Conservation (phyloP, 805 yeast genomes). For the Metschnikowia chrysomelidarum region DNA sequence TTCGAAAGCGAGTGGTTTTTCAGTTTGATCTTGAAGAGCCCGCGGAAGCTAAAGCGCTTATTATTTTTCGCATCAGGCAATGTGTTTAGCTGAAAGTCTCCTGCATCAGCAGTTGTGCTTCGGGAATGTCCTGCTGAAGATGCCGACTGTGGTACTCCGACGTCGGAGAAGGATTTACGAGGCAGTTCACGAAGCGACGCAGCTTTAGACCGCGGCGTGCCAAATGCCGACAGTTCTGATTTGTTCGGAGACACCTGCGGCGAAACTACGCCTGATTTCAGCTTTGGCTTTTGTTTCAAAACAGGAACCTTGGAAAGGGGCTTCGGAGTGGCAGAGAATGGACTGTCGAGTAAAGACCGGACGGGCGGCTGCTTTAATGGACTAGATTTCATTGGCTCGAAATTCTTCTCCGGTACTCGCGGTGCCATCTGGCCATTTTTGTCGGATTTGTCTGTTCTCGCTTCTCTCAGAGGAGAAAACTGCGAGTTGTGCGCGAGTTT, state of each 20-base stretch:
- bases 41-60: conserved; percentile 38
- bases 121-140: conserved; percentile 1
- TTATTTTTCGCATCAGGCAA: conserved; percentile 12
- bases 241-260: conserved; percentile 4
- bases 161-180: conserved; percentile 4
- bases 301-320: background rate
- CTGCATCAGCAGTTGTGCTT: conserved; percentile 1
- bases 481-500: background rate
- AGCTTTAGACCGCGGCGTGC: conserved; percentile 8
- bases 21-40: conserved; percentile 38
- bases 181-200: conserved; percentile 1
- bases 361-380: conserved; percentile 8
- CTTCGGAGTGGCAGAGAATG: conserved; percentile 5
- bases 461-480: background rate
- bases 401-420: no score
- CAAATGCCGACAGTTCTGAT: conserved; percentile 9
- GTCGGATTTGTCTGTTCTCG: background rate
- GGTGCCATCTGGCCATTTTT: no score
- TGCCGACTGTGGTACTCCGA: background rate
- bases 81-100: background rate
- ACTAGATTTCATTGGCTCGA: no score
- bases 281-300: background rate
- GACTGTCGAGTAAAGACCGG: conserved; percentile 12
- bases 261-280: no score
- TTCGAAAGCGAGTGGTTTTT: conserved; percentile 26